These are phyloP conservation scores for Backusella circina DNA, from an alignment of 192 early-diverging fungal genomes.

Conservation along the genomic window DNA sequence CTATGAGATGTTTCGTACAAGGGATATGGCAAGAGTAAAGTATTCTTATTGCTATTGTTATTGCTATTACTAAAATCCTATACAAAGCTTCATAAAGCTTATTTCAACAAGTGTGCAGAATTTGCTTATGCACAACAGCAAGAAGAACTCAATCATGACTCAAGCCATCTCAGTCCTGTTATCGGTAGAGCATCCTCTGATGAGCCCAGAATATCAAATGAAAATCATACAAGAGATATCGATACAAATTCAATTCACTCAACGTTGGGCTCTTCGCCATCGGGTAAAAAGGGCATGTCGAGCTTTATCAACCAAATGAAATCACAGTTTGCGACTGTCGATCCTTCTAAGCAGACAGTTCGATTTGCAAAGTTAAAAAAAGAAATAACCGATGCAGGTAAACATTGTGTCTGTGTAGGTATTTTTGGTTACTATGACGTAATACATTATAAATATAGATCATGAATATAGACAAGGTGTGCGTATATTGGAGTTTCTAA, in stretches of 20 bases:
- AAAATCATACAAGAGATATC: neutral
- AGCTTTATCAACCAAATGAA: slow-evolving; percentile 26
- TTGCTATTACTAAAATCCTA: neutral
- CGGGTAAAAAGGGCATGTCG: slow-evolving; percentile 17
- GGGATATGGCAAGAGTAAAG: slow-evolving; percentile 11
- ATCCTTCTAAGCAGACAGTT: slow-evolving; percentile 25
- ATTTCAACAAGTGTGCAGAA: slow-evolving; percentile 15
- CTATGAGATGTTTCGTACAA: slow-evolving; percentile 5
- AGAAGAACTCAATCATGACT: neutral
- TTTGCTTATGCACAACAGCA: neutral
- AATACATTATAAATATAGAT: slow-evolving; percentile 10
- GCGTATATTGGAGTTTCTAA: slow-evolving; percentile 13
- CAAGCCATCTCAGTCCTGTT: neutral
- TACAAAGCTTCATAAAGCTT: slow-evolving; percentile 7
- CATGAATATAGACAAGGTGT: slow-evolving; percentile 23
- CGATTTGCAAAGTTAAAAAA: slow-evolving; percentile 26
- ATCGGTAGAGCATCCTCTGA: neutral
- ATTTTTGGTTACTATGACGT: neutral
- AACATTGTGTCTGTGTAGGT: neutral
- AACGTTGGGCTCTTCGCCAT: neutral
- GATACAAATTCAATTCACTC: neutral
- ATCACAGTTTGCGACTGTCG: slow-evolving; percentile 10
- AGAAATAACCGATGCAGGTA: slow-evolving; percentile 31
- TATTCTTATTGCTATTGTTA: neutral
- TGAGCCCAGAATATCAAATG: slow-evolving; percentile 11